phyloP scores from a whole-genome alignment of 31 red algal genomes.

The Odonthalia washingtoniensis region DNA sequence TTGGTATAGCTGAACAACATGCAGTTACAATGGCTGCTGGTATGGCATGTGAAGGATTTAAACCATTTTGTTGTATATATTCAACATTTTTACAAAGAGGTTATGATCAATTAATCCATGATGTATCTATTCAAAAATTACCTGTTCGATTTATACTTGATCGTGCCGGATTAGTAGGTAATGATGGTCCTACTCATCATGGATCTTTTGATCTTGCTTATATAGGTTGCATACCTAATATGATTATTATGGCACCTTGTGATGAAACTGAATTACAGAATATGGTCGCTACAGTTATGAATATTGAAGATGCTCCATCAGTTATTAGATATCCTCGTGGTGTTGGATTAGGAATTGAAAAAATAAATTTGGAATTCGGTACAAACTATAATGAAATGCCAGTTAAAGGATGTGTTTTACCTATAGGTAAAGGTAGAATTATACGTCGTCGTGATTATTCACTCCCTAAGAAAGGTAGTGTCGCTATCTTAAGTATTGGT shows the following conservation, averaged over 20 bases:
- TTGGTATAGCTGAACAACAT: slow-evolving; percentile 98
- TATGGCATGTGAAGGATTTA: slow-evolving; percentile 89
- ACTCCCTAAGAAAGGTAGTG: neutral
- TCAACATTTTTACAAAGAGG: slow-evolving; percentile 96
- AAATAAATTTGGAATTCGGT: slow-evolving; percentile 72
- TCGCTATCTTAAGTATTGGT: slow-evolving; percentile 89
- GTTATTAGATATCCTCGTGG: slow-evolving; percentile 94
- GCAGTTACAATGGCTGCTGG: slow-evolving; percentile 96
- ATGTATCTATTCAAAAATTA: slow-evolving; percentile 87
- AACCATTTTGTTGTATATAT: slow-evolving; percentile 98
- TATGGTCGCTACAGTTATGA: slow-evolving; percentile 89
- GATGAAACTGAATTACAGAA: slow-evolving; percentile 93
- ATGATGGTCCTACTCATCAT: slow-evolving; percentile 96
- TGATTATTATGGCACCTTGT: slow-evolving; percentile 95
- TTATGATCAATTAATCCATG: slow-evolving; percentile 96
- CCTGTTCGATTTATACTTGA: slow-evolving; percentile 95
- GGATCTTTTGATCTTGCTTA: slow-evolving; percentile 94
- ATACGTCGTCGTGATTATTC: slow-evolving; percentile 41
- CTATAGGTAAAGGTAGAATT: slow-evolving; percentile 93
- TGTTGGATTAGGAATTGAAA: slow-evolving; percentile 83
- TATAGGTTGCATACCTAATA: slow-evolving; percentile 94
- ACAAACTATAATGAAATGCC: slow-evolving; percentile 71
- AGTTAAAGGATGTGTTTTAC: slow-evolving; percentile 54
- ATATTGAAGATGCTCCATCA: slow-evolving; percentile 79
- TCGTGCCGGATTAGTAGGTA: slow-evolving; percentile 93